phyloP scores from a whole-genome alignment of 2,329 filamentous ascomycete species.

The Diaporthe batatas region DNA sequence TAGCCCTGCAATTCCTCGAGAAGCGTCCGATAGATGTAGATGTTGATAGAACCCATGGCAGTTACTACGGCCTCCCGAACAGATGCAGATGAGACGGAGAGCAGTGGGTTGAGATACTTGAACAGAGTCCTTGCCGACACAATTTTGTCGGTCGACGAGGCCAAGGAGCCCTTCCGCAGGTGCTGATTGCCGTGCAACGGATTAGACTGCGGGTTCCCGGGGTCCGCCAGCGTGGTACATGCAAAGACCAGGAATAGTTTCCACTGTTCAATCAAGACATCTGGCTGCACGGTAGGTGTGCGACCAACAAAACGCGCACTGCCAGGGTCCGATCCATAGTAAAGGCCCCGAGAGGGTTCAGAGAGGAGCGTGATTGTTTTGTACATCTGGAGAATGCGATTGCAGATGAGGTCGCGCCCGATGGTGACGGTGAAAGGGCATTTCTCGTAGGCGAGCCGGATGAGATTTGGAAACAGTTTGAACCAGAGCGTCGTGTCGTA shows the following conservation, averaged over 20 bases:
- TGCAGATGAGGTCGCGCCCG: slow-evolving; percentile 91
- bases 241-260: slow-evolving; percentile 97
- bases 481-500: slow-evolving; percentile 98
- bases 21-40: slow-evolving; percentile 90
- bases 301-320: slow-evolving; percentile 66
- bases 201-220: slow-evolving; percentile 74
- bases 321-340: slow-evolving; percentile 72
- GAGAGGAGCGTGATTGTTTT: slow-evolving; percentile 83
- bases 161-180: slow-evolving; percentile 82
- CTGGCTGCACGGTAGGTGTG: slow-evolving; percentile 79
- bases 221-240: slow-evolving; percentile 92
- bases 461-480: slow-evolving; percentile 96
- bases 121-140: slow-evolving; percentile 91
- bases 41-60: slow-evolving; percentile 94
- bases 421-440: slow-evolving; percentile 93
- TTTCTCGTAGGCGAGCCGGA: slow-evolving; percentile 89
- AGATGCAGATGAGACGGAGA: slow-evolving; percentile 82
- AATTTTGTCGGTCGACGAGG: slow-evolving; percentile 79
- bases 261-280: slow-evolving; percentile 96
- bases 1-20: slow-evolving; percentile 91
- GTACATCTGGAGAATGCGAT: slow-evolving; percentile 93
- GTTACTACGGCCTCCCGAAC: slow-evolving; percentile 92
- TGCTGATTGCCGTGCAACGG: slow-evolving; percentile 76
- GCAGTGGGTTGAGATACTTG: slow-evolving; percentile 88
- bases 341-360: slow-evolving; percentile 76